Percentiles rank a stretch among this genome's conserved stretches.
phyloP scores from a whole-genome alignment of 2,329 filamentous ascomycete genomes.

The Botrytis pseudocinerea region DNA sequence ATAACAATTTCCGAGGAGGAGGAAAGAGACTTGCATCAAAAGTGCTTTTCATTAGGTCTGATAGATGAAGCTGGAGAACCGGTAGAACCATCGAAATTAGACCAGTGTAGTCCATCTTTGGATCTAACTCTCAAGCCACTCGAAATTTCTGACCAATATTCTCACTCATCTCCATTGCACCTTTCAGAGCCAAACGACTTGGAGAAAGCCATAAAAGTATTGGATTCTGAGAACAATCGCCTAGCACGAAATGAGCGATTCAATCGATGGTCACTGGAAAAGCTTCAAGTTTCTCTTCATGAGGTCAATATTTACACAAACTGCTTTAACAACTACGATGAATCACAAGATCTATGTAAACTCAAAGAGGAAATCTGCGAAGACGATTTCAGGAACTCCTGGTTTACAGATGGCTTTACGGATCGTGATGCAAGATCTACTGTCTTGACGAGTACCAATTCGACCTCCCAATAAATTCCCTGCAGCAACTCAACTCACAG shows the following conservation, averaged over 20 bases:
- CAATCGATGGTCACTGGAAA: conserved; percentile 33
- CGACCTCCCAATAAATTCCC: not conserved
- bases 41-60: conserved; percentile 30
- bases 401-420: conserved; percentile 29
- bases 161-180: conserved; percentile 30
- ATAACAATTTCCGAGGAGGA: conserved; percentile 24
- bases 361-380: conserved; percentile 26
- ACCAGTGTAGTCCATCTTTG: conserved; percentile 12
- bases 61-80: conserved; percentile 34
- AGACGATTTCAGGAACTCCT: conserved; percentile 26
- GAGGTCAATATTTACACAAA: conserved; percentile 32
- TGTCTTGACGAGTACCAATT: not conserved
- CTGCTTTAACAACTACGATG: not conserved
- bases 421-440: not conserved
- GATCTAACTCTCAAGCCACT: conserved; percentile 17
- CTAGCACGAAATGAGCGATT: conserved; percentile 24
- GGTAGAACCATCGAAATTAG: conserved; percentile 23
- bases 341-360: not conserved
- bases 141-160: conserved; percentile 25
- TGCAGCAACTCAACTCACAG: too few species aligned
- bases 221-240: conserved; percentile 10
- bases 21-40: conserved; percentile 18
- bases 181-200: conserved; percentile 12
- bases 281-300: conserved; percentile 29
- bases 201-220: not conserved